Evolutionary conservation across 768 basidiomycete genomes (phyloP).

Genomic region (Kwoniella botswanensis): DNA sequence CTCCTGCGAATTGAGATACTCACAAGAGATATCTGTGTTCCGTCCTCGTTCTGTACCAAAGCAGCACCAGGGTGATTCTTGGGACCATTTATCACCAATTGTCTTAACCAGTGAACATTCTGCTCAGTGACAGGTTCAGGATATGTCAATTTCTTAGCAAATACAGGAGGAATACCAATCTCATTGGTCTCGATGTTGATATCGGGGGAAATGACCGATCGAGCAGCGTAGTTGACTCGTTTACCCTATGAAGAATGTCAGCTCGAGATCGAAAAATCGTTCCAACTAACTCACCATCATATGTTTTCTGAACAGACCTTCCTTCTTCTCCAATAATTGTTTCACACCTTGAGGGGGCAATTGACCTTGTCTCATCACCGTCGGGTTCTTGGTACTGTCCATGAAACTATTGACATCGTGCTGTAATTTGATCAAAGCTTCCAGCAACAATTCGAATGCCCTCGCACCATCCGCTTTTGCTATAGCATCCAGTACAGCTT

Average conservation of each 20-base stretch:
- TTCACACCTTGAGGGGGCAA: conserved; percentile 91
- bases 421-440: conserved; percentile 85
- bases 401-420: conserved; percentile 95
- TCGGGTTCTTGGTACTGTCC: conserved; percentile 93
- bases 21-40: conserved; percentile 81
- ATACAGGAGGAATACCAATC: conserved; percentile 96
- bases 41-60: conserved; percentile 94
- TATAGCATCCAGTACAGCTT: conserved; percentile 62
- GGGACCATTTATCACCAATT: conserved; percentile 88
- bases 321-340: conserved; percentile 97
- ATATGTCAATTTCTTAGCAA: conserved; percentile 94
- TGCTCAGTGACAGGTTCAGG: conserved; percentile 93
- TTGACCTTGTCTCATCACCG: conserved; percentile 81
- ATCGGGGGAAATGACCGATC: conserved; percentile 99
- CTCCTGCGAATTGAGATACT: conserved; percentile 28
- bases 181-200: conserved; percentile 99
- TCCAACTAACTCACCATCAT: conserved; percentile 80
- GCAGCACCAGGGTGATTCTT: conserved; percentile 88
- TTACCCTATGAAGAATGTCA: conserved; percentile 72
- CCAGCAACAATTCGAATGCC: conserved; percentile 73
- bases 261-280: neutral
- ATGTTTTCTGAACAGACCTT: conserved; percentile 94
- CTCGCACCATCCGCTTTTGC: conserved; percentile 63
- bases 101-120: conserved; percentile 85
- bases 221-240: conserved; percentile 98